These are phyloP conservation scores for Carex pumila DNA, from an alignment of 176 grass and related monocot genomes.

Conservation along the genomic window DNA sequence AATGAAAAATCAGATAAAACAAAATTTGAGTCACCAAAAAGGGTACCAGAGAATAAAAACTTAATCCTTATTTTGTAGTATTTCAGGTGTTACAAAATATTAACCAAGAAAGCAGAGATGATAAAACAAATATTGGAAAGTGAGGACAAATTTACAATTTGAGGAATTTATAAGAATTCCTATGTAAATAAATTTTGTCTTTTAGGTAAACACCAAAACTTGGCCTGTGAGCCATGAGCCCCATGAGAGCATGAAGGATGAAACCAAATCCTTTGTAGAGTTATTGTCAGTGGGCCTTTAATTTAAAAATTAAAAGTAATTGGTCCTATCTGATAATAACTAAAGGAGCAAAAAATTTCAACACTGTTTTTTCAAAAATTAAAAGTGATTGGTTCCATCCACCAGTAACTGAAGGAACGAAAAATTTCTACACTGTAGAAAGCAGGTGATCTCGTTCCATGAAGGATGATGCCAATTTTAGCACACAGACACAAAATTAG, in stretches of 20 bases:
- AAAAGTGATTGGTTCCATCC: too few relatives aligned
- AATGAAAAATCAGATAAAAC: neutral
- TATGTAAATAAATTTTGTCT: neutral
- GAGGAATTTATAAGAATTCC: neutral
- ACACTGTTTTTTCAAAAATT: too few relatives aligned
- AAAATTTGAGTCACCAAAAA: neutral
- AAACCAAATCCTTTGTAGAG: too few relatives aligned
- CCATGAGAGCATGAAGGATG: too few relatives aligned
- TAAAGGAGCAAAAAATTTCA: too few relatives aligned
- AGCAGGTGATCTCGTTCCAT: too few relatives aligned
- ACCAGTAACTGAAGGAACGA: too few relatives aligned
- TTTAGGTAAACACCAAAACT: neutral
- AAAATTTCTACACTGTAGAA: too few relatives aligned
- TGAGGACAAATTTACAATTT: neutral
- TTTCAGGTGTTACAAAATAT: neutral
- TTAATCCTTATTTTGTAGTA: neutral
- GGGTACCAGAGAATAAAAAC: neutral
- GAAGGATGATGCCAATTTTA: neutral
- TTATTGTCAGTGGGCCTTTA: too few relatives aligned
- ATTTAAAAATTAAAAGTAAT: too few relatives aligned
- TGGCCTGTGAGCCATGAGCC: neutral
- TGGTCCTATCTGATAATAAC: too few relatives aligned
- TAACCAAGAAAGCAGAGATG: neutral
- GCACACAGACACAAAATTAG: neutral
- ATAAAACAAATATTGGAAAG: neutral